Base-by-base conservation (phyloP, 495 filamentous ascomycete species). In the Staphylotrichum longicolle region DNA sequence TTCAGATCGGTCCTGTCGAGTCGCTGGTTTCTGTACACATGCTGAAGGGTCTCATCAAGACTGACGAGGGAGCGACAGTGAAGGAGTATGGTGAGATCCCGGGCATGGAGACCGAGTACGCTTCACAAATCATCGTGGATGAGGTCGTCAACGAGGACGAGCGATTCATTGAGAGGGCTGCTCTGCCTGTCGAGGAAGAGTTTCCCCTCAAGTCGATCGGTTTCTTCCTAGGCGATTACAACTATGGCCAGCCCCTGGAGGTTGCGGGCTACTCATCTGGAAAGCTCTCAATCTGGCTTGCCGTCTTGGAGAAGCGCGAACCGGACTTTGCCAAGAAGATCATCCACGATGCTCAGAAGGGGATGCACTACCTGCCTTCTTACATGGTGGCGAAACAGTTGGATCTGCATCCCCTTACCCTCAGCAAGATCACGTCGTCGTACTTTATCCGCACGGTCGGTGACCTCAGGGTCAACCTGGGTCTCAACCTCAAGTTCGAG, bases 401-500 rank as follows among this genome's bases (percentile, higher is more conserved):
- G 20, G 80, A 81, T 3, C 80, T 99, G 52, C 93, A 96, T 65
- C 85, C 92, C 4, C 79, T 99, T 45, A 88, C 93, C 1, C 79
- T 99, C 30, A 94, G 91, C 72, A 99, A 96, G 78, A 91, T 99
- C 62, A 98, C 94, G 0, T 94, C 93, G 0, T 89, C 92, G 0
- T 98, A 96, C 74, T 87, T 84, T 42, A 91, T 98, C 55, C 82
- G 85, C 47, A 86, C 93, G 4, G 83, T 88, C 30, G 91, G 89
- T 3, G 82, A 85, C 52, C 84, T 88, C 49, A 80, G 84, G 41
- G 82, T 95, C 45, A 98, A 99, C 66, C 78, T 99, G 12, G 95
- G 95, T 8, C 79, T 99, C 45, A 99, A 98, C 69, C 78, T 99
- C 61, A 99, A 99, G 70, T 98, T 98, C 59, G 93, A 99, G 72